Percentiles rank a stretch among this genome's conserved stretches.
These are phyloP conservation scores for Candida nonsorbophila DNA, from an alignment of 805 yeast species.

Conservation along the genomic window DNA sequence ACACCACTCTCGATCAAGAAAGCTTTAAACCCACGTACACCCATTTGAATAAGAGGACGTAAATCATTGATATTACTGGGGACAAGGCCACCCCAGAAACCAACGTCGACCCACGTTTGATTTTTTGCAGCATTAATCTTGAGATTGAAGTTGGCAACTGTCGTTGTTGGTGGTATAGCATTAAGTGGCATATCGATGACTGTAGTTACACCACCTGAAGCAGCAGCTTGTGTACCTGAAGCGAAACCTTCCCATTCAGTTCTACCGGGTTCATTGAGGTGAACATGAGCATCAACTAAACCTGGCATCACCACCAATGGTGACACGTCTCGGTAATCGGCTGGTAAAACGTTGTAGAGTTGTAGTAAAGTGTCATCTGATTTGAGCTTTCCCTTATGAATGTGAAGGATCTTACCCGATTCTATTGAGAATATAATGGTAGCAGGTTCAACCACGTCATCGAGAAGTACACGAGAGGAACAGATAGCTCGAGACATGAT, in stretches of 20 bases:
- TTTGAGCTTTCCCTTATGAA: slow-evolving; percentile 28
- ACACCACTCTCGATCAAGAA: slow-evolving; percentile 94
- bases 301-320: slow-evolving; percentile 80
- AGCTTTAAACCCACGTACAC: slow-evolving; percentile 93
- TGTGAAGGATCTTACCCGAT: slow-evolving; percentile 50
- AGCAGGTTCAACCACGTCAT: slow-evolving; percentile 46
- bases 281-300: slow-evolving; percentile 90
- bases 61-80: slow-evolving; percentile 72
- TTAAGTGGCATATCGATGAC: slow-evolving; percentile 95
- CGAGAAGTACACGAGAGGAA: slow-evolving; percentile 53
- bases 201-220: slow-evolving; percentile 94
- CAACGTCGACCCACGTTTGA: slow-evolving; percentile 89
- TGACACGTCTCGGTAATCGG: slow-evolving; percentile 47
- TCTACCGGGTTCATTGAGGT: slow-evolving; percentile 94
- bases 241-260: slow-evolving; percentile 98
- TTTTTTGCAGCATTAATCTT: slow-evolving; percentile 76
- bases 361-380: slow-evolving; percentile 34
- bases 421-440: slow-evolving; percentile 56
- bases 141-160: slow-evolving; percentile 63
- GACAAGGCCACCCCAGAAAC: slow-evolving; percentile 93
- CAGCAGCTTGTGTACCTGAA: slow-evolving; percentile 94
- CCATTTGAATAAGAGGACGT: slow-evolving; percentile 71
- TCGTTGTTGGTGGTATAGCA: slow-evolving; percentile 94
- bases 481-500: slow-evolving; percentile 61
- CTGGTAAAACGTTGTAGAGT: slow-evolving; percentile 37